Evolutionary conservation across 2,329 filamentous ascomycete genomes (phyloP), one percentile per base, ranked within the genome.

Genomic region (Aureobasidium sp.): DNA sequence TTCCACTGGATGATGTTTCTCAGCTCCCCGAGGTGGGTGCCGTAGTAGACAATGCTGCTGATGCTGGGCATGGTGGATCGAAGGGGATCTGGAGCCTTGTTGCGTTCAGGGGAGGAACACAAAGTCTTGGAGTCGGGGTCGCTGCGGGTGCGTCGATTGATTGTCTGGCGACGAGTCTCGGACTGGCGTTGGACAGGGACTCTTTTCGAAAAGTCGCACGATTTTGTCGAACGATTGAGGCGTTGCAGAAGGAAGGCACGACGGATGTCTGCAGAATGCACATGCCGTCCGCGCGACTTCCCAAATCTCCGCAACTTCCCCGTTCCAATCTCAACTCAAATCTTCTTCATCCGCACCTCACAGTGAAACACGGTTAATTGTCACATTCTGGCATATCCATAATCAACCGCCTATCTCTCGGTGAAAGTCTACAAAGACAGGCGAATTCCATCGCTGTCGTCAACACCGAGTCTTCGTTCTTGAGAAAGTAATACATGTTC

Each of bases 1-100:
- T 95, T 96, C 72, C 72, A 74, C 65, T 74, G 72, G 57, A 74
- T 68, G 47, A 74, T 74, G 38, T 69, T 63, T 38, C 72, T 71
- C 51, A 74, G 69, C 61, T 74, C 71, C 9, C 64, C 55, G 19
- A 67, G 55, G 65, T 74, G 72, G 53, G 69, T 62, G 60, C 68
- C 64, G 63, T 73, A 73, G 67, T 74, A 74, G 13, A 66, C 64
- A 38, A 64, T 61, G 23, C 53, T 50, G 46, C 50, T 25, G 23
- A 64, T 43, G 38, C 58, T 63, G 49, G 61, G 61, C 63, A 64
- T 64, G 17, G 19, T 63, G 63, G 21, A 25, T 47, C 6, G 40
- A 33, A 40, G 31, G 21, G 31, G 21, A 25, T 4, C 27, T 40
- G 35, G 17, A 35, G 50, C 10, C 50, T 21, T 25, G 53, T 57